These are phyloP conservation scores for Tylopilus rubrobrunneus DNA, from an alignment of 768 basidiomycete genomes.

Conservation along the genomic window DNA sequence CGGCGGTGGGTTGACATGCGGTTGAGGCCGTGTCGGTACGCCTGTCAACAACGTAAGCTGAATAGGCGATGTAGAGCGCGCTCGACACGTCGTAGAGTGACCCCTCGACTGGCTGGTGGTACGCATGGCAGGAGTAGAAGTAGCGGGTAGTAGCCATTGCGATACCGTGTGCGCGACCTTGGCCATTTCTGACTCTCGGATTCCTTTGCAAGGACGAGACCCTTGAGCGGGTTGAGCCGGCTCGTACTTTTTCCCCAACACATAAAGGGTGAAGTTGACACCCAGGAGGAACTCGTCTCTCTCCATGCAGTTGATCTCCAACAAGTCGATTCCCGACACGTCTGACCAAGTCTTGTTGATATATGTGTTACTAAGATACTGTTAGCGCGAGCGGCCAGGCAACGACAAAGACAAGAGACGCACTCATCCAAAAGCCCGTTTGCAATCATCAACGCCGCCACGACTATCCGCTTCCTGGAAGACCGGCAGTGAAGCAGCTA, in stretches of 20 bases:
- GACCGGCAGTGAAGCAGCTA: conserved; percentile 65
- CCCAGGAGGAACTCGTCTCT: conserved; percentile 84
- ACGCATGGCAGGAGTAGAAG: conserved; percentile 25
- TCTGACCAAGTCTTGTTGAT: conserved; percentile 98
- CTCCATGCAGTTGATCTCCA: conserved; percentile 91
- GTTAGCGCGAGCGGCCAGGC: conserved; percentile 1
- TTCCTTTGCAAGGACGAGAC: conserved; percentile 77
- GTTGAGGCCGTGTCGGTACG: conserved; percentile 16
- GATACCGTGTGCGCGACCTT: conserved; percentile 36
- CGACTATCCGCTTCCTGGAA: conserved; percentile 80
- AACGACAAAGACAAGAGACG: conserved; percentile 28
- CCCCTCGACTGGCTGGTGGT: conserved; percentile 17
- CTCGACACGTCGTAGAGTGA: conserved; percentile 42
- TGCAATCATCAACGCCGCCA: conserved; percentile 91
- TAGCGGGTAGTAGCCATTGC: conserved; percentile 24
- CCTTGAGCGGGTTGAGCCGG: conserved; percentile 84
- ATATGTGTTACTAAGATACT: conserved; percentile 77
- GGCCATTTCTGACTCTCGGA: conserved; percentile 53
- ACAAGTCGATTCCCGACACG: conserved; percentile 79
- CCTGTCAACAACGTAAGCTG: conserved; percentile 25
- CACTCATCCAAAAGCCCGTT: conserved; percentile 98
- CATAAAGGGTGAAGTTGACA: conserved; percentile 76
- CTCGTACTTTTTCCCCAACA: conserved; percentile 73
- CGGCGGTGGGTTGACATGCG: conserved; percentile 21
- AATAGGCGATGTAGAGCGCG: conserved; percentile 66